Percentiles rank a stretch among this genome's conserved stretches.
phyloP scores from a whole-genome alignment of 129 eudicot species.

The Gnaphalium uliginosum region DNA sequence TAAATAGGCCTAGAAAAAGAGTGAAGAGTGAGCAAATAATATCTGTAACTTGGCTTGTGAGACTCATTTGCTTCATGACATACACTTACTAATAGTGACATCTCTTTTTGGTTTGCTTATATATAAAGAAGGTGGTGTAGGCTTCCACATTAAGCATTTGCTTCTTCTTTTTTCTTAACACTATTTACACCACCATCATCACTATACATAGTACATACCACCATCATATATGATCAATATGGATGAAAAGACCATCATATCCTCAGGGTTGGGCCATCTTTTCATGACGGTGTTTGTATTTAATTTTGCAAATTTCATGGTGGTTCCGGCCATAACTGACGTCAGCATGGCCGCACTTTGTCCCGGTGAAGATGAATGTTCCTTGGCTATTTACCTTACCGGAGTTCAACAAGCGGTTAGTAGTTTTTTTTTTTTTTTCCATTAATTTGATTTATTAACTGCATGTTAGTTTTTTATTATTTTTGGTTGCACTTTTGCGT shows the following conservation, averaged over 20 bases:
- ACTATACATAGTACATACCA: too few species aligned
- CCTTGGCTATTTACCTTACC: slow-evolving; percentile 61
- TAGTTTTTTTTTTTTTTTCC: not conserved
- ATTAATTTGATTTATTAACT: not conserved
- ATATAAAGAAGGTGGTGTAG: slow-evolving; percentile 16
- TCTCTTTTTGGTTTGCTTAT: slow-evolving; percentile 4
- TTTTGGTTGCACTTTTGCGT: slow-evolving; percentile 26
- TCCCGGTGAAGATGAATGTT: slow-evolving; percentile 68
- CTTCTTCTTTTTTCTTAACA: slow-evolving; percentile 14
- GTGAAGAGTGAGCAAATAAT: slow-evolving; percentile 18
- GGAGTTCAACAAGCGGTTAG: slow-evolving; percentile 53
- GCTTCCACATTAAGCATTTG: slow-evolving; percentile 39
- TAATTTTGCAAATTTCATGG: slow-evolving; percentile 58
- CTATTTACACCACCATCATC: not conserved
- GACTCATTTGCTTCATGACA: slow-evolving; percentile 36
- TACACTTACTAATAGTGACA: slow-evolving; percentile 26
- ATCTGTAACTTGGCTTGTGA: slow-evolving; percentile 40
- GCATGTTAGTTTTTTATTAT: not conserved
- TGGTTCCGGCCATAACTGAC: slow-evolving; percentile 67
- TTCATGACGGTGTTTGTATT: slow-evolving; percentile 55
- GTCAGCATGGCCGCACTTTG: slow-evolving; percentile 64
- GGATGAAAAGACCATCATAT: slow-evolving; percentile 33
- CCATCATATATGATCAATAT: not conserved
- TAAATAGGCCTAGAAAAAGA: slow-evolving; percentile 15
- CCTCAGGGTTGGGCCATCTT: slow-evolving; percentile 51